phyloP scores from a whole-genome alignment of 164 flowering plant species.

The Vitis cinerea region DNA sequence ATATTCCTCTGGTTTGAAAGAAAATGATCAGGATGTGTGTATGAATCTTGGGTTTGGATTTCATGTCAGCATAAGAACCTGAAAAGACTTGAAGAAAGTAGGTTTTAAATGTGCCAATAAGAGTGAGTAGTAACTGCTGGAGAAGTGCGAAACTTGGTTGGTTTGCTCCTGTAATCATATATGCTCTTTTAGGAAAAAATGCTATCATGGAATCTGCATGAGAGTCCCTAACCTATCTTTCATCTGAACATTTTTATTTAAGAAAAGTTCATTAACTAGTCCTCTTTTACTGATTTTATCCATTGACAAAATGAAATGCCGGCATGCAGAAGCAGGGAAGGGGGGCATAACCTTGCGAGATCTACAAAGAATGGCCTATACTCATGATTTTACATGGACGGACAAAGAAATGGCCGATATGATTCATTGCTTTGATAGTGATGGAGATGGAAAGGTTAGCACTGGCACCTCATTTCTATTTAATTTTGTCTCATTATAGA shows the following conservation, averaged over 20 bases:
- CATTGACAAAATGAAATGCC: slow-evolving; percentile 4
- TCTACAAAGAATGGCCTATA: slow-evolving; percentile 50
- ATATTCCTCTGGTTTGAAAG: not conserved
- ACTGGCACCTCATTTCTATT: not conserved
- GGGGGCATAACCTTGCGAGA: slow-evolving; percentile 59
- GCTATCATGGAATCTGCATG: too few relatives aligned
- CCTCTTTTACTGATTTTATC: not conserved
- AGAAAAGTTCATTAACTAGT: too few relatives aligned
- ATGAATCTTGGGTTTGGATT: not conserved
- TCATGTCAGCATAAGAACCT: too few relatives aligned
- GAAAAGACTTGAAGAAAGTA: too few relatives aligned
- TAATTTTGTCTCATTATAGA: not conserved
- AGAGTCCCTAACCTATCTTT: too few relatives aligned
- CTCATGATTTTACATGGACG: slow-evolving; percentile 88
- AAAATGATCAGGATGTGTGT: not conserved
- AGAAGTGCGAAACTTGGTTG: too few relatives aligned
- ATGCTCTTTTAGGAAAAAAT: too few relatives aligned
- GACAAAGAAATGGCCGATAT: slow-evolving; percentile 78
- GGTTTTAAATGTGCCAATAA: too few relatives aligned
- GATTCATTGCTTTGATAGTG: slow-evolving; percentile 70
- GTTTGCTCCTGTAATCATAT: too few relatives aligned
- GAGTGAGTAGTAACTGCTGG: too few relatives aligned
- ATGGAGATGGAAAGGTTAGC: slow-evolving; percentile 80
- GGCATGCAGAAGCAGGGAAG: slow-evolving; percentile 62
- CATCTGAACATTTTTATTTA: too few relatives aligned